These are phyloP conservation scores for Tylopilus intermedius DNA, from an alignment of 768 basidiomycete genomes.

Conservation along the genomic window DNA sequence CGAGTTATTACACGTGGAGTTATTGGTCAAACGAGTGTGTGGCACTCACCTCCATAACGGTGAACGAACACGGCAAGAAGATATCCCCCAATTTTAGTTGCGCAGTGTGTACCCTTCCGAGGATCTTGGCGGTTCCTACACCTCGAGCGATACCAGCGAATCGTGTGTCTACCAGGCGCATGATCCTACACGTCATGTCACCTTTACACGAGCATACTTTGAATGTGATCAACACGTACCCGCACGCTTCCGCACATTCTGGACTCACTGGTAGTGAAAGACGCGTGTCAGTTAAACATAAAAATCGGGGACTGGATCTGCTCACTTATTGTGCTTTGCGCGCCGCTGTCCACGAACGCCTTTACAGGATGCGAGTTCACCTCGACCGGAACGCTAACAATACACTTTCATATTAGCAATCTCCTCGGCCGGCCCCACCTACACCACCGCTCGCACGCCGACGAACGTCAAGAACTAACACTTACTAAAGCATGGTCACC, in stretches of 20 bases:
- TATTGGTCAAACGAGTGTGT: background rate
- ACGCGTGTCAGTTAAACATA: background rate
- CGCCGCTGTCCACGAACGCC: constrained; percentile 98
- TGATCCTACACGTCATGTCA: constrained; percentile 52
- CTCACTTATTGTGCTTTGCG: constrained; percentile 94
- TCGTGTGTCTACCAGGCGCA: constrained; percentile 86
- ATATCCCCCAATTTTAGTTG: constrained; percentile 86
- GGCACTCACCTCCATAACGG: constrained; percentile 80
- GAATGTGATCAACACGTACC: constrained; percentile 43
- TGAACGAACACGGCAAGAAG: constrained; percentile 84
- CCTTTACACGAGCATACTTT: background rate
- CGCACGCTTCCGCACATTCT: constrained; percentile 86
- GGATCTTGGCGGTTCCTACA: constrained; percentile 90
- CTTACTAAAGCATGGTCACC: constrained; percentile 96
- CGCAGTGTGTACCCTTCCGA: constrained; percentile 90
- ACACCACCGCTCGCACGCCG: background rate
- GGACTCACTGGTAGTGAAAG: constrained; percentile 65
- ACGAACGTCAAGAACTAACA: constrained; percentile 10
- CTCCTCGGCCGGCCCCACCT: background rate
- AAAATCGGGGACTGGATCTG: background rate
- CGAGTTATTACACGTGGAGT: background rate
- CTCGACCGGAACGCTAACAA: constrained; percentile 74
- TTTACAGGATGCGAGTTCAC: constrained; percentile 88
- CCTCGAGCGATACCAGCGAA: constrained; percentile 89
- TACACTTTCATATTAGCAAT: constrained; percentile 9